Base-by-base conservation (phyloP, 805 yeast species). In the Myxozyma vanderwaltii region DNA sequence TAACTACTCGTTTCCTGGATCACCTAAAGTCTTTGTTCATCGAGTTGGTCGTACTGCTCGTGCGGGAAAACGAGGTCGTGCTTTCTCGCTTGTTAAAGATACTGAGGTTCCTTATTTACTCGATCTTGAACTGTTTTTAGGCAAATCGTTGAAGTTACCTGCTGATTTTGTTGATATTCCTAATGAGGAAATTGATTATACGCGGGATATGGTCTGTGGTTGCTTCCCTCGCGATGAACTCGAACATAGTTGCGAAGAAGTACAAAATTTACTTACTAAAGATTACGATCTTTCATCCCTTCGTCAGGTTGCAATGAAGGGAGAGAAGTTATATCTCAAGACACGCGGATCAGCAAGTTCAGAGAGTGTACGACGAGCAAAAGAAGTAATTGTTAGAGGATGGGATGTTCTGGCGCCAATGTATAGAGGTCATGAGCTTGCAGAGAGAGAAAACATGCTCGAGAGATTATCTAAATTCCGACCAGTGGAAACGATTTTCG, bases 31-130 rank as follows among this genome's bases (percentile, higher is more conserved):
- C 59, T 94, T 94, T 74, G 82, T 94, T 56, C 99, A 94, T 75
- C 85, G 99, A 76, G 98, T 94, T 48, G 99, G 99, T 74, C 86
- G 99, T 81, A 94, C 99, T 47, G 99, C 99, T 10, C 88, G 99
- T 81, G 99, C 99, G 7, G 99, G 99, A 72, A 87, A 90, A 72
- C 84, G 82, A 67, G 99, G 99, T 71, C 91, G 97, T 96, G 99
- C 99, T 0, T 94, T 89, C 72, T 86, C 97, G 2, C 83, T 94
- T 61, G 86, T 91, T 6, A 80, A 85, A 58, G 96, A 91, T 64
- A 79, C 83, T 56, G 99, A 94, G 72, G 75, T 92, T 58, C 96
- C 99, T 10, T 94, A 92, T 68, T 74, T 94, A 53, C 78, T 92
- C 51, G 99, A 94, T 73, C 78, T 94, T 68, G 98, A 94, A 71